Conservation (phyloP, 495 filamentous ascomycete species). For the Xylaria cubensis region DNA sequence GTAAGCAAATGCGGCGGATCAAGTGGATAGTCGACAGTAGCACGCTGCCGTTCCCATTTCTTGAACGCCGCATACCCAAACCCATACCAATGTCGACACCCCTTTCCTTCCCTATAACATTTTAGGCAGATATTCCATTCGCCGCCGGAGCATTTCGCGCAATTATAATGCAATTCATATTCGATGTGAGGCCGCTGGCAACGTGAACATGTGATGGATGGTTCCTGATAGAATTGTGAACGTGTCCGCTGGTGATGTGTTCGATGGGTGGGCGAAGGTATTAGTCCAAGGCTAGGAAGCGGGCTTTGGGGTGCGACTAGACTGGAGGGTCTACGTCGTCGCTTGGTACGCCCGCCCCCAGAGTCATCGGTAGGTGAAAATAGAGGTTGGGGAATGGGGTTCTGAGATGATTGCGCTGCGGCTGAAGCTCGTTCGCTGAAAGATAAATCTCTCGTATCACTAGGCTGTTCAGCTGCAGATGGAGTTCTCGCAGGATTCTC, state of each 20-base stretch:
- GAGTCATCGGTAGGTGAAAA: slow-evolving; percentile 37
- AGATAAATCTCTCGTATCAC: slow-evolving; percentile 35
- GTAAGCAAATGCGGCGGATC: slow-evolving; percentile 69
- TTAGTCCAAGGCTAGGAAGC: slow-evolving; percentile 40
- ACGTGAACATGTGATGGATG: slow-evolving; percentile 71
- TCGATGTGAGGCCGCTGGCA: slow-evolving; percentile 74
- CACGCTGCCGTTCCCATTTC: slow-evolving; percentile 57
- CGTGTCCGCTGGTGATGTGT: slow-evolving; percentile 40
- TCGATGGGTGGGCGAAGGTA: slow-evolving; percentile 35
- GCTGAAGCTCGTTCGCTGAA: slow-evolving; percentile 39
- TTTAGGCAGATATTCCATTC: slow-evolving; percentile 76
- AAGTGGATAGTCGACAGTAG: slow-evolving; percentile 36
- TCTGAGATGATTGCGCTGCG: slow-evolving; percentile 27
- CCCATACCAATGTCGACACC: slow-evolving; percentile 80
- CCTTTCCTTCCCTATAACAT: slow-evolving; percentile 76
- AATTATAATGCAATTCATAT: slow-evolving; percentile 83
- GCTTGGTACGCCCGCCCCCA: slow-evolving; percentile 28
- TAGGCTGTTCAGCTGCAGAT: slow-evolving; percentile 17
- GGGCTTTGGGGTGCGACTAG: slow-evolving; percentile 34
- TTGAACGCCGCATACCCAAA: slow-evolving; percentile 70
- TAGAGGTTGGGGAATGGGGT: slow-evolving; percentile 23
- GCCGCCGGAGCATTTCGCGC: slow-evolving; percentile 69
- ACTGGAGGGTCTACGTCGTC: slow-evolving; percentile 35
- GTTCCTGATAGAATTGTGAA: slow-evolving; percentile 66
- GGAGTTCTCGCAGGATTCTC: slow-evolving; percentile 23